A percentile compares a stretch with the other conserved stretches of the same genome.
phyloP scores from a whole-genome alignment of 495 filamentous ascomycete genomes.

The Tuber borchii region DNA sequence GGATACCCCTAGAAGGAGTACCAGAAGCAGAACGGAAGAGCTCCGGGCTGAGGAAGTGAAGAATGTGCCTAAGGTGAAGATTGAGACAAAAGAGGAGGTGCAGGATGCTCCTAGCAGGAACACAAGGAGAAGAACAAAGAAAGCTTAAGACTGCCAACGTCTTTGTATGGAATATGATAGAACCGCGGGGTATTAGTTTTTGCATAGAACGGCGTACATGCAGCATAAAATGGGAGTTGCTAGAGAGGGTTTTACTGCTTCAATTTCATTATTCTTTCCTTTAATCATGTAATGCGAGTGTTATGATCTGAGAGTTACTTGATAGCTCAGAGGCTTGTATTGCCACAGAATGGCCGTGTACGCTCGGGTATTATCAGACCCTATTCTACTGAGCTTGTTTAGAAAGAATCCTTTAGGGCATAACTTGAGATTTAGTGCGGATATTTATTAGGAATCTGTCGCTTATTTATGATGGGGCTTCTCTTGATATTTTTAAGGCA shows the following conservation, averaged over 20 bases:
- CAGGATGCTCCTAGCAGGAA: constrained; percentile 30
- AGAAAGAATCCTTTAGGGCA: neutral
- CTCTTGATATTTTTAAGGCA: neutral
- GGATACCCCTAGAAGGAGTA: constrained; percentile 39
- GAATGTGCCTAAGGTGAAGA: constrained; percentile 6
- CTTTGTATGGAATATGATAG: neutral
- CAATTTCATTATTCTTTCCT: neutral
- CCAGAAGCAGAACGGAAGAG: constrained; percentile 39
- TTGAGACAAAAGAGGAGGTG: constrained; percentile 16
- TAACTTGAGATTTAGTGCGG: neutral
- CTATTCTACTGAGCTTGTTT: neutral
- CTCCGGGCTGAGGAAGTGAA: constrained; percentile 43
- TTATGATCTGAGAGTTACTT: neutral
- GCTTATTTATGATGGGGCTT: neutral
- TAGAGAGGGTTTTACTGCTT: neutral
- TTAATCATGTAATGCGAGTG: neutral
- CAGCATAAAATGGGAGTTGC: constrained; percentile 14
- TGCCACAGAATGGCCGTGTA: neutral
- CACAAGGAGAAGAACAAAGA: constrained; percentile 35
- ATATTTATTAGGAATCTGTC: neutral
- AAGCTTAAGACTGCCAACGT: constrained; percentile 19
- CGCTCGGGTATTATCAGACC: neutral
- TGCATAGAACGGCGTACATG: constrained; percentile 24
- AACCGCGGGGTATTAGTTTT: constrained; percentile 11
- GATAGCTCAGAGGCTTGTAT: neutral